Evolutionary conservation across 2,329 filamentous ascomycete species (phyloP), one percentile per base, ranked within the genome.

Genomic region (Botryotinia convoluta): DNA sequence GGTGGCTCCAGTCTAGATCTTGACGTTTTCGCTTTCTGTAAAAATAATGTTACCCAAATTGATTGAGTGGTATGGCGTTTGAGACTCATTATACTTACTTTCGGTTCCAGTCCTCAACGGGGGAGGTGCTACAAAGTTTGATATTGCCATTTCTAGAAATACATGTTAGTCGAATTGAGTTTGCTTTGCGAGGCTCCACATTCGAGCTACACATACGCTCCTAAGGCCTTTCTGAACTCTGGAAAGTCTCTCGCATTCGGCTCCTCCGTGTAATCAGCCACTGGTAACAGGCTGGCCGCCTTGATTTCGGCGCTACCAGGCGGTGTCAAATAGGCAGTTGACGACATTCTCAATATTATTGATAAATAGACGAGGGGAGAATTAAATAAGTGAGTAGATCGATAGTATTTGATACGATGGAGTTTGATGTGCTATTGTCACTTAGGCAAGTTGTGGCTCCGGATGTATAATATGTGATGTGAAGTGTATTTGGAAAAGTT

Each of bases 211-310:
- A 9, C n/a, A 29, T 57, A 57, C 51, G 1, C 14, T 2, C 18
- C 1, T 29, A 29, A 9, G 3, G 16, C 14, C 51, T 0, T 6
- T 4, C 7, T 6, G 14, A n/a, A 18, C 9, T 4, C n/a, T 57
- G 16, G 51, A 18, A 18, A 8, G 0, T 8, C 14, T 32, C n/a
- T 57, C n/a, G 7, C 51, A 57, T 16, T 54, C 2, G 0, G 3
- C 12, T 29, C 51, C 14, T 29, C 26, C 18, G 18, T 48, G 20
- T 22, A 22, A 20, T 48, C 20, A 20, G 7, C 20, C 7, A 4
- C 20, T 9, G 45, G 20, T 16, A 48, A 6, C 18, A 10, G 45
- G 45, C 20, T 48, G 45, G 20, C 18, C 45, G 4, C 16, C 16
- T 7, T 20, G 45, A 10, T 48, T 51, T 4, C 2, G 12, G 12